Evolutionary conservation across 345 rosid species (phyloP), one percentile per base, ranked within the genome.

Genomic region (Populus euphratica): DNA sequence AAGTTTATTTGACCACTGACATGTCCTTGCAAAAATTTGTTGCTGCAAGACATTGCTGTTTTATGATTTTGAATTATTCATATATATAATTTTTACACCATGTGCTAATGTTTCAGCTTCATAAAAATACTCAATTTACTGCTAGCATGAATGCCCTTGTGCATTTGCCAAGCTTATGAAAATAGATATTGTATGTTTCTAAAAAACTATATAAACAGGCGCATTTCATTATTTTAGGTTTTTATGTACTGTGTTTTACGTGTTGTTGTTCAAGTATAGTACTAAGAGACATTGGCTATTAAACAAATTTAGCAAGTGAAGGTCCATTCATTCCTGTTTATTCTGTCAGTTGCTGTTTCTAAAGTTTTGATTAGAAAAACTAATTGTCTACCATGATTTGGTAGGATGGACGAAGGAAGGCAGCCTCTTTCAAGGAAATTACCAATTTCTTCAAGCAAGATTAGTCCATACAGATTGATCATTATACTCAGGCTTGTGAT

Each of bases 341-440:
- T n/a, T 61, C 20, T 74, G 27, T 25, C 16, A 41, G 14, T 6
- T 17, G 18, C 25, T 31, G 63, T 38, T 18, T 65, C 27, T 56
- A 9, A 4, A 56, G 29, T 56, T 56, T 56, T 23, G 63, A 56
- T 56, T 65, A 47, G n/a, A 20, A 29, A 41, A 36, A 31, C 43
- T 43, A 69, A 82, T 31, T 36, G 56, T 52, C 16, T 67, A n/a
- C 33, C 27, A 69, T 78, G 64, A 47, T 75, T 76, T 70, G 71
- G 47, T 67, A 94, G 97, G 93, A 92, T 94, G 98, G 98, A 94
- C 79, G 97, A 94, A 82, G 97, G 96, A 54, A 91, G 98, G 76
- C 98, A 94, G 83, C 98, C 97, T 31, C 86, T 94, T 35, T 91
- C 98, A 38, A 89, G 98, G 85, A 94, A 94, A 81, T 50, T 92